phyloP scores from a whole-genome alignment of 2,329 filamentous ascomycete genomes.

The Cordyceps sp. region DNA sequence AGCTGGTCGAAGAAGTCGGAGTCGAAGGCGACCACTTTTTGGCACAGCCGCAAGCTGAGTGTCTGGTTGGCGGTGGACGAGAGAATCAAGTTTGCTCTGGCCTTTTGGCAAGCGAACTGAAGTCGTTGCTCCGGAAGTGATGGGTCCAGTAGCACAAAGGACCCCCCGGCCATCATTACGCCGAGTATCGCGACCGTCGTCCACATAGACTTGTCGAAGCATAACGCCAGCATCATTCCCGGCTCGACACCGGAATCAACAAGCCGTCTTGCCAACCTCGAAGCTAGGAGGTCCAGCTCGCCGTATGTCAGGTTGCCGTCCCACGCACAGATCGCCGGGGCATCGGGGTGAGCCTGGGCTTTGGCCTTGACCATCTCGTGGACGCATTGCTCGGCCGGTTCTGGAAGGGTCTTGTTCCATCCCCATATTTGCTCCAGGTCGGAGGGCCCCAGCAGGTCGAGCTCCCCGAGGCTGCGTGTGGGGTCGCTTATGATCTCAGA shows the following conservation, averaged over 20 bases:
- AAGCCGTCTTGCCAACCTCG: conserved; percentile 2
- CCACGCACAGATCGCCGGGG: conserved; percentile 9
- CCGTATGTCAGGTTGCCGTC: conserved; percentile 8
- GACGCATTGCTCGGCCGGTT: conserved; percentile 5
- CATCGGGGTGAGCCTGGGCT: conserved; percentile 4
- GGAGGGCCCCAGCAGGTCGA: too few species aligned
- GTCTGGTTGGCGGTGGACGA: too few species aligned
- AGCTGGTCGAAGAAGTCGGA: too few species aligned
- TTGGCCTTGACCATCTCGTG: conserved; percentile 5
- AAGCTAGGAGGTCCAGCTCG: conserved; percentile 3
- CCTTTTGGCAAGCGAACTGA: too few species aligned
- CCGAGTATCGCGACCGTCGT: conserved; percentile 8
- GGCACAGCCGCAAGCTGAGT: too few species aligned
- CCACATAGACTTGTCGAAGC: conserved; percentile 11
- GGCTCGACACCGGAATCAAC: conserved; percentile 1
- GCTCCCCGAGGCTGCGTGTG: too few species aligned
- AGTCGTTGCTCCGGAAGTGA: conserved; percentile 2
- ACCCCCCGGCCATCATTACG: conserved; percentile 9
- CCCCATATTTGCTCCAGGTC: too few species aligned
- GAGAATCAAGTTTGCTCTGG: too few species aligned
- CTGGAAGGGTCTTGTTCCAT: conserved; percentile 5
- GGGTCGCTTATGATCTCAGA: too few species aligned
- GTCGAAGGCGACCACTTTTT: too few species aligned
- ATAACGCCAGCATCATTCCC: conserved; percentile 7
- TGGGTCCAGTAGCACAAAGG: conserved; percentile 11